phyloP scores from a whole-genome alignment of 1,284 basidiomycete species.

The Lentinus polychrous region DNA sequence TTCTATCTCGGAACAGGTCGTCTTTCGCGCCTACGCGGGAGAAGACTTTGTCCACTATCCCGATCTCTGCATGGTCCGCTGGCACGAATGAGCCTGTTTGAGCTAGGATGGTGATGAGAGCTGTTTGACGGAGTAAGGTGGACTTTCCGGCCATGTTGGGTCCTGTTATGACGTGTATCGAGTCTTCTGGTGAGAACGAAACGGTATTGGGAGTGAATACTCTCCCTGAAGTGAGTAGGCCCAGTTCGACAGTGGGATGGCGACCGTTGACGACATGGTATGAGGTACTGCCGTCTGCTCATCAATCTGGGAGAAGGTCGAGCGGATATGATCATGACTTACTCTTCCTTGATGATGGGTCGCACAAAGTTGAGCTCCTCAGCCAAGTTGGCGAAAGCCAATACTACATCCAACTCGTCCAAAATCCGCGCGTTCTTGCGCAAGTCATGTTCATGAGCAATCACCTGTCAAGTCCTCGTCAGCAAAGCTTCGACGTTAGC shows the following conservation, averaged over 20 bases:
- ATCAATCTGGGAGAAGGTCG: not conserved
- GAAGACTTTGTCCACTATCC: slow-evolving; percentile 89
- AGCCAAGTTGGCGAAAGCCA: slow-evolving; percentile 82
- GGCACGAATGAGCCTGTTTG: slow-evolving; percentile 94
- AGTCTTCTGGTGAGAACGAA: slow-evolving; percentile 48
- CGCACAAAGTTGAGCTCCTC: slow-evolving; percentile 72
- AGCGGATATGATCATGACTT: slow-evolving; percentile 21
- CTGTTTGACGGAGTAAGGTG: slow-evolving; percentile 87
- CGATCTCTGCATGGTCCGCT: slow-evolving; percentile 71
- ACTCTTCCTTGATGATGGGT: slow-evolving; percentile 72
- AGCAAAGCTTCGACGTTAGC: not conserved
- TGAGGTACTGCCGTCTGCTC: slow-evolving; percentile 38
- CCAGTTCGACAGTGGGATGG: slow-evolving; percentile 91
- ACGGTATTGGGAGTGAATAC: slow-evolving; percentile 83
- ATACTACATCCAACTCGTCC: slow-evolving; percentile 85
- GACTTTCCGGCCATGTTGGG: slow-evolving; percentile 98
- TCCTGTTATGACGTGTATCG: slow-evolving; percentile 83
- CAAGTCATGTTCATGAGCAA: slow-evolving; percentile 45
- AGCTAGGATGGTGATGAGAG: slow-evolving; percentile 86
- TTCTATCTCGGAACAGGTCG: slow-evolving; percentile 87
- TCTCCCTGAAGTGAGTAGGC: slow-evolving; percentile 69
- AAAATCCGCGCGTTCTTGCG: slow-evolving; percentile 75
- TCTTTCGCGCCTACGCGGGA: slow-evolving; percentile 95
- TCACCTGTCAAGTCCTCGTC: slow-evolving; percentile 42
- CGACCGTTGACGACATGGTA: slow-evolving; percentile 76